These are phyloP conservation scores for Prunus salicina DNA, from an alignment of 306 rosid species.

Conservation along the genomic window DNA sequence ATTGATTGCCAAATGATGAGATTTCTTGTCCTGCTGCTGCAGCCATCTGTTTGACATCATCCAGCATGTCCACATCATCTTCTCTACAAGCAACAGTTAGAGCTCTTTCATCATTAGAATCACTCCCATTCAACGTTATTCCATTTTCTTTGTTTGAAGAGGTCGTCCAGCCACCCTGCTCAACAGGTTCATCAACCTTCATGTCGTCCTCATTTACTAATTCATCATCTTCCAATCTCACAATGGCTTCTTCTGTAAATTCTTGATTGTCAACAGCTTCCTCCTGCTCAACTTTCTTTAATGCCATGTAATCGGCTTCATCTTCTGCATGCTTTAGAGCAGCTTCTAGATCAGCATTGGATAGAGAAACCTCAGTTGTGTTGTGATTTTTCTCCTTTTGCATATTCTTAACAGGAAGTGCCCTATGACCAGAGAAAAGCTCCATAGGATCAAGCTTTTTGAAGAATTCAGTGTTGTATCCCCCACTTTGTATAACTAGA, in stretches of 20 bases:
- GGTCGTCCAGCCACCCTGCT: conserved; percentile 46
- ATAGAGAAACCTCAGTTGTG: conserved; percentile 59
- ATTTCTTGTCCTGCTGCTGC: conserved; percentile 93
- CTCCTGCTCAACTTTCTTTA: conserved; percentile 91
- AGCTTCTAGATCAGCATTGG: conserved; percentile 88
- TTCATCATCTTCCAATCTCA: conserved; percentile 95
- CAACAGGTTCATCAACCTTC: conserved; percentile 70
- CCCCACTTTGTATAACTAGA: conserved; percentile 97
- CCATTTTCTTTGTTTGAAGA: conserved; percentile 57
- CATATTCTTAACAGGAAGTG: conserved; percentile 56
- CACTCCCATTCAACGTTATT: conserved; percentile 37
- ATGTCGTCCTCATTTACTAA: conserved; percentile 73
- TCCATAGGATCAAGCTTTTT: conserved; percentile 98
- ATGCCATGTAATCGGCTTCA: conserved; percentile 97
- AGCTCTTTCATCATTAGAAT: conserved; percentile 58
- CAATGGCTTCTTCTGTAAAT: conserved; percentile 90
- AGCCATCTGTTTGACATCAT: conserved; percentile 93
- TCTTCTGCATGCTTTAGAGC: conserved; percentile 91
- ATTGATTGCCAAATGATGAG: conserved; percentile 72
- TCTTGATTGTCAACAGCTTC: conserved; percentile 99
- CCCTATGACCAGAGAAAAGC: conserved; percentile 80
- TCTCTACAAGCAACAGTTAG: conserved; percentile 50
- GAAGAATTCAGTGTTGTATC: conserved; percentile 94
- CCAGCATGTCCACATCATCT: conserved; percentile 91
- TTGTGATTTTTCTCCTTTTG: conserved; percentile 63